A percentile compares a stretch with the other conserved stretches of the same genome.
Evolutionary conservation across 2,329 filamentous ascomycete species (phyloP).

Genomic region (Phyllosticta capitalensis): DNA sequence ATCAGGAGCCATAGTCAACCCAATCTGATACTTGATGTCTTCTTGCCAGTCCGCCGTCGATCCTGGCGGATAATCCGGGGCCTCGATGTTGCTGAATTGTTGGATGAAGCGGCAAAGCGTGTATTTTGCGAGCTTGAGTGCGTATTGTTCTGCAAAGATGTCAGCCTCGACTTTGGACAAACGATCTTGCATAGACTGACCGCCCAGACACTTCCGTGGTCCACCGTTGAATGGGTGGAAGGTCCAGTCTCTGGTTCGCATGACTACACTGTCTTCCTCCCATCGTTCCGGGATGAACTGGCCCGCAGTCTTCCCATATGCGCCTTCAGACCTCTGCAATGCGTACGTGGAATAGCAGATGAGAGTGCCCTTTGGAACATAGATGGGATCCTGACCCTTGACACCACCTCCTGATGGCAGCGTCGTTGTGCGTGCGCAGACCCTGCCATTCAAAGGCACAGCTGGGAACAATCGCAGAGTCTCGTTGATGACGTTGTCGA

Average conservation of each 20-base stretch:
- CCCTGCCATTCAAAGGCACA: conserved; percentile 13
- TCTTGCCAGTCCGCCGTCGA: background rate
- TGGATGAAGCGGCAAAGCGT: background rate
- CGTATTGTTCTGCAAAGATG: background rate
- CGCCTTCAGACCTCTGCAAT: conserved; percentile 15
- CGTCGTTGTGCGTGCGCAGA: conserved; percentile 13
- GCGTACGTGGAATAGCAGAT: conserved; percentile 13
- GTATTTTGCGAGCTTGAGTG: background rate
- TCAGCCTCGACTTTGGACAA: background rate
- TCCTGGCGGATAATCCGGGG: background rate
- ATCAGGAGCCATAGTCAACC: background rate
- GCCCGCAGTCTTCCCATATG: conserved; percentile 16
- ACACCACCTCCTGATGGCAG: conserved; percentile 15
- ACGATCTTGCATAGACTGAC: background rate
- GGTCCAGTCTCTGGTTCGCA: background rate
- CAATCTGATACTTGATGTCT: background rate
- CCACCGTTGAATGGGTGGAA: background rate
- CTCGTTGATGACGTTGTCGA: conserved; percentile 9
- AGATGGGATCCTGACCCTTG: conserved; percentile 11
- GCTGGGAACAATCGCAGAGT: conserved; percentile 10
- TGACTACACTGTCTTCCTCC: background rate
- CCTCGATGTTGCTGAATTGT: background rate
- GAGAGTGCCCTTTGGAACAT: conserved; percentile 14
- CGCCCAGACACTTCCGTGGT: background rate
- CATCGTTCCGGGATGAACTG: conserved; percentile 17